Evolutionary conservation across 306 rosid genomes (phyloP).

Genomic region (Dryas octopetala): DNA sequence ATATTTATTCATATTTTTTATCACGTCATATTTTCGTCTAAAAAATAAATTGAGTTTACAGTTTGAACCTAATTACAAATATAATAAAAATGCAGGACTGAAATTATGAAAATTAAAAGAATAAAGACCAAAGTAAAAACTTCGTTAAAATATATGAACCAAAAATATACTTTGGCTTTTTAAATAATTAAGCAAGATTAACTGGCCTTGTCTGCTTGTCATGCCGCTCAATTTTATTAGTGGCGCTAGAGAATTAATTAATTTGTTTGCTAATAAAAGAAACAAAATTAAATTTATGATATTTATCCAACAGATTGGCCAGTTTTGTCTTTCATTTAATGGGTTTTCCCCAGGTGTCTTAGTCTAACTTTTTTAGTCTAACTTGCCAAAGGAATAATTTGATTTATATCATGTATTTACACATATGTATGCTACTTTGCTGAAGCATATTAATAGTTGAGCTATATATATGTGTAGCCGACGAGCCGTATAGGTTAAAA

Average conservation of each 20-base stretch:
- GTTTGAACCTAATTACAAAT: too few species aligned
- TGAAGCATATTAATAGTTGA: not conserved
- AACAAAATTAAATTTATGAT: not conserved
- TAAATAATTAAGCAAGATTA: too few species aligned
- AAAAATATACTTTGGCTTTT: too few species aligned
- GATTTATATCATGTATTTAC: not conserved
- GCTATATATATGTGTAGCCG: not conserved
- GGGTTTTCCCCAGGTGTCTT: not conserved
- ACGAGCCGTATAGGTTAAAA: not conserved
- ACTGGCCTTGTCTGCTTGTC: not conserved
- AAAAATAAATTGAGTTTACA: too few species aligned
- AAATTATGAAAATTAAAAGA: too few species aligned
- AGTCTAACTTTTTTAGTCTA: not conserved
- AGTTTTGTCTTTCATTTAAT: not conserved
- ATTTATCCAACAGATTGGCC: not conserved
- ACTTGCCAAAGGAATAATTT: not conserved
- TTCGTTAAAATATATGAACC: too few species aligned
- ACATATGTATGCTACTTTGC: not conserved
- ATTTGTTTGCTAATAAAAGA: not conserved
- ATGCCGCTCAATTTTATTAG: not conserved
- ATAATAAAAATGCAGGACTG: too few species aligned
- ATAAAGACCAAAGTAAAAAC: too few species aligned
- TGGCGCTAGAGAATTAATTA: too few species aligned
- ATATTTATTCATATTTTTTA: too few species aligned
- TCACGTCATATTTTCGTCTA: too few species aligned